Evolutionary conservation across 1,284 basidiomycete genomes (phyloP).

Genomic region (Fomitopsis schrenkii): DNA sequence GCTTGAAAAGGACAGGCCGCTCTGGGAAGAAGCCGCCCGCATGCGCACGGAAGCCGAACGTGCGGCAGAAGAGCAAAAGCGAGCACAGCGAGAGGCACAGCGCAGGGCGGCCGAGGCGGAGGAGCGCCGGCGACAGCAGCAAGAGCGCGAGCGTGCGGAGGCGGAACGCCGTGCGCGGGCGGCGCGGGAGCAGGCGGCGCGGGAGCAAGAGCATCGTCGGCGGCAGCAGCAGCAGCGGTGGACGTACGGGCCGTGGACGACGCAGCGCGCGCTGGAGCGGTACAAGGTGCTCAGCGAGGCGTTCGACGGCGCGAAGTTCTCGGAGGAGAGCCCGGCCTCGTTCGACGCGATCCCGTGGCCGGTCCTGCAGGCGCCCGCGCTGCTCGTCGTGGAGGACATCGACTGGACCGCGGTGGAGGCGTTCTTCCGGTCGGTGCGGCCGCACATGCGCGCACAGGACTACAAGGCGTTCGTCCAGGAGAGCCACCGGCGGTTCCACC

Average conservation of each 20-base stretch:
- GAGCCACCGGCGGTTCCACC: slow-evolving; percentile 66
- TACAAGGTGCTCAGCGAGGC: slow-evolving; percentile 54
- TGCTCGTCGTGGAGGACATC: slow-evolving; percentile 56
- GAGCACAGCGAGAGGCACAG: slow-evolving; percentile 31
- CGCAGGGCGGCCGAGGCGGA: slow-evolving; percentile 32
- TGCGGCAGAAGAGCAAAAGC: slow-evolving; percentile 39
- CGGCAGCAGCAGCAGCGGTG: slow-evolving; percentile 42
- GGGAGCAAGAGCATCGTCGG: slow-evolving; percentile 27
- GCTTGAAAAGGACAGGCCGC: slow-evolving; percentile 58
- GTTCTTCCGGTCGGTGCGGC: slow-evolving; percentile 56
- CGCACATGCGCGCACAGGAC: slow-evolving; percentile 51
- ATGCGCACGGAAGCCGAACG: slow-evolving; percentile 41
- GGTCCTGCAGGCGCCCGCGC: slow-evolving; percentile 46
- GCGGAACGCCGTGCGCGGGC: slow-evolving; percentile 27
- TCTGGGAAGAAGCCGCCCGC: slow-evolving; percentile 54
- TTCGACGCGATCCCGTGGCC: slow-evolving; percentile 72
- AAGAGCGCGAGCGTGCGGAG: slow-evolving; percentile 19
- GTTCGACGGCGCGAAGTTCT: slow-evolving; percentile 61
- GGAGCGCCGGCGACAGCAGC: slow-evolving; percentile 19
- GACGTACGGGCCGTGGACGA: slow-evolving; percentile 55
- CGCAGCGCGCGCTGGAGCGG: slow-evolving; percentile 57
- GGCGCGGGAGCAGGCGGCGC: slow-evolving; percentile 26
- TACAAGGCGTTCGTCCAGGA: slow-evolving; percentile 62
- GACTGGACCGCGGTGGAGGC: slow-evolving; percentile 64
- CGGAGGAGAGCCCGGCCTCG: slow-evolving; percentile 41